Base-by-base conservation (phyloP, 2,329 filamentous ascomycete species). In the Epichloe gansuensis region DNA sequence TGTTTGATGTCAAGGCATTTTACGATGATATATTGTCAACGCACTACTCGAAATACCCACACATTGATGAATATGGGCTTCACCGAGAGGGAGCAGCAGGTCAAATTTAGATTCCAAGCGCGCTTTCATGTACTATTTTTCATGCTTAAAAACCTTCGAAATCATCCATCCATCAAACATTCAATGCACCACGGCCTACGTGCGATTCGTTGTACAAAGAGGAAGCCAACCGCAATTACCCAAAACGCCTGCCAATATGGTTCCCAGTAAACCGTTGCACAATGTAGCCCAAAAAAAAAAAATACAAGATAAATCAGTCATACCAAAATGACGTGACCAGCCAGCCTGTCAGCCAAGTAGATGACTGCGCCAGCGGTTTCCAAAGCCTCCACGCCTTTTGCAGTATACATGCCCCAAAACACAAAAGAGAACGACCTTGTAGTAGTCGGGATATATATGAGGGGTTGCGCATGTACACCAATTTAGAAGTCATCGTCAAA, bases 401-500 rank as follows among this genome's bases (percentile, higher is more conserved):
- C 57, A 56, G 57, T 63, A 54, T 60, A 60, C 57, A 45, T 41
- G 36, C 38, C 49, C 41, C 12, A 36, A 11, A 15, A n/a, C 46
- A 34, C 21, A 52, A 23, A 58, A 51, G 51, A 56, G 59, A 59
- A 59, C 23, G n/a, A 23, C 46, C 25, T 7, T n/a, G 21, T 15
- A 50, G 13, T 25, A 38, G 48, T 36, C 31, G 21, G 41, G 49
- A 34, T 45, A 50, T 63, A 62, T 63, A 61, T 56, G 55, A 54
- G 52, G 44, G 51, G 47, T 53, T 57, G 41, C 58, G 49, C 48
- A 13, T 49, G 21, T 35, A 40, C 12, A 49, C 45, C 47, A 57
- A 66, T 76, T 77, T 87, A 97, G 67, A 98, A 98, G 74, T 98
- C 93, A 60, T 97, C 91, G 61, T 97, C 90, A 63, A 98, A 97